Evolutionary conservation across 495 filamentous ascomycete genomes (phyloP).

Genomic region (Aspergillus coremiiformis): DNA sequence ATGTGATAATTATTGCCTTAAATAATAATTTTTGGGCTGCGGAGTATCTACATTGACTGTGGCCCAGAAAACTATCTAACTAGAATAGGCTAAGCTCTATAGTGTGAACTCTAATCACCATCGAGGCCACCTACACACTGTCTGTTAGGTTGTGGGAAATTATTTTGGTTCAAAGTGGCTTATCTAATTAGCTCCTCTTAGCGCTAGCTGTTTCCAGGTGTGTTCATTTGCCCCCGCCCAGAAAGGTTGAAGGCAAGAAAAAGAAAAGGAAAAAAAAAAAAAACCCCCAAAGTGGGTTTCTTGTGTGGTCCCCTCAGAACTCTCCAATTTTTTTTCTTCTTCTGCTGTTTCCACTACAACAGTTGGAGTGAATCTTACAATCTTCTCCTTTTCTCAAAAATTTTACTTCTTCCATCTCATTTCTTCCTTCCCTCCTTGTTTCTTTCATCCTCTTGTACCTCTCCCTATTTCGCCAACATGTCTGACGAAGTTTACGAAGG

Average conservation of each 20-base stretch:
- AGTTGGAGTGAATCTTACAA: constrained; percentile 20
- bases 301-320: constrained; percentile 11
- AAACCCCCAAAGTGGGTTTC: constrained; percentile 18
- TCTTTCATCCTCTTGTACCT: constrained; percentile 4
- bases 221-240: constrained; percentile 10
- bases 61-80: no score
- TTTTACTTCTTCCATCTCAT: neutral
- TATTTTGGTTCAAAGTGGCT: neutral
- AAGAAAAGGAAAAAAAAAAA: constrained; percentile 10
- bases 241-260: constrained; percentile 1
- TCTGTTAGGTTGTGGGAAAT: neutral
- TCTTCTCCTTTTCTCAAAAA: constrained; percentile 3
- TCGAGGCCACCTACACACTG: no score
- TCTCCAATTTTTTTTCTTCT: constrained; percentile 15
- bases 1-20: no score
- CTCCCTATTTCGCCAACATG: constrained; percentile 46
- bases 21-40: no score
- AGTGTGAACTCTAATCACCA: no score
- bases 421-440: neutral
- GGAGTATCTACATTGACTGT: no score
- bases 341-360: constrained; percentile 20
- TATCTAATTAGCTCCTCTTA: constrained; percentile 9
- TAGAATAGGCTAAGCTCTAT: no score
- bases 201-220: neutral
- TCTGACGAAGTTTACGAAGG: constrained; percentile 96